These are phyloP conservation scores for Schoenoplectus triqueter DNA, from an alignment of 202 grass and related monocot species.

Conservation along the genomic window DNA sequence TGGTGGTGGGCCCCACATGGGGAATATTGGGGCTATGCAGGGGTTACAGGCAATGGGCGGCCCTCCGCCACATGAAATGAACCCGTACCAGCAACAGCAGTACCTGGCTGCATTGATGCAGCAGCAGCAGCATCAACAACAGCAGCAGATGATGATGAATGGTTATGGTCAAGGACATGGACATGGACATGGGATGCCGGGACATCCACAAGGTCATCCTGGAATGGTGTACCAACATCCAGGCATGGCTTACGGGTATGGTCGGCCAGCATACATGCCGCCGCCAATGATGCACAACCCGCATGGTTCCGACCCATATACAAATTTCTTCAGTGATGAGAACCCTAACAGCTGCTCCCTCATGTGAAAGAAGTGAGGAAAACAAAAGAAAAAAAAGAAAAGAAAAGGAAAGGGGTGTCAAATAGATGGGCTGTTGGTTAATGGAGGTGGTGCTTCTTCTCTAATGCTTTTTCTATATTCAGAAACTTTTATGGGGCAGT, in stretches of 20 bases:
- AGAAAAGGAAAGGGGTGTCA: conserved; percentile 7
- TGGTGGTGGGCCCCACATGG: conserved; percentile 44
- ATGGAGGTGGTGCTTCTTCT: conserved; percentile 41
- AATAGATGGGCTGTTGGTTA: conserved; percentile 30
- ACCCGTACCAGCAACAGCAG: conserved; percentile 74
- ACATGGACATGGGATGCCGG: conserved; percentile 28
- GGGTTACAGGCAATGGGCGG: conserved; percentile 46
- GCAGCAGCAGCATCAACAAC: conserved; percentile 64
- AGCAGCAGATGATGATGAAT: conserved; percentile 69
- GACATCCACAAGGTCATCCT: conserved; percentile 42
- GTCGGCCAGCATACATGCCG: conserved; percentile 49
- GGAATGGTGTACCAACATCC: conserved; percentile 53
- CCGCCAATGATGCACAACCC: conserved; percentile 44
- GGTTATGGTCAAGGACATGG: conserved; percentile 43
- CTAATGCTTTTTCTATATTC: conserved; percentile 35
- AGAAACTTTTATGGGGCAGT: conserved; percentile 38
- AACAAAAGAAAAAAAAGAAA: conserved; percentile 27
- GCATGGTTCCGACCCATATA: conserved; percentile 47
- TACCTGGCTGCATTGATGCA: conserved; percentile 73
- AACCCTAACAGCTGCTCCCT: conserved; percentile 79
- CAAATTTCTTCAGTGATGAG: conserved; percentile 76
- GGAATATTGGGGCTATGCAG: conserved; percentile 40
- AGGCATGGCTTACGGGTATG: conserved; percentile 55
- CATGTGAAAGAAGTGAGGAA: conserved; percentile 59
- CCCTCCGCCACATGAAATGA: conserved; percentile 41